Evolutionary conservation across 768 basidiomycete species (phyloP).

Genomic region (Collybiopsis luxurians): DNA sequence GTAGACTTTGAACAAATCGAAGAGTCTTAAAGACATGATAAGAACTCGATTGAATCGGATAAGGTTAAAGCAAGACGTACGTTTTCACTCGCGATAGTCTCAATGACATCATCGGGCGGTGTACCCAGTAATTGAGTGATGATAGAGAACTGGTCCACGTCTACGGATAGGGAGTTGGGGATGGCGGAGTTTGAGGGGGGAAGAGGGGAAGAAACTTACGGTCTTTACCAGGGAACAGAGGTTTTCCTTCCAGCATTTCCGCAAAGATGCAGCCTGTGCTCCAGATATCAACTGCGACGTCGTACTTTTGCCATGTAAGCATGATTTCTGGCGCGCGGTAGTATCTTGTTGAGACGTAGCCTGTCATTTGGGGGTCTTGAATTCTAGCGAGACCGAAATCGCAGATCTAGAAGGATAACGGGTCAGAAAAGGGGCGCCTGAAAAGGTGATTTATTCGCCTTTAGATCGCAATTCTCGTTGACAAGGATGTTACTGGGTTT

Average conservation of each 20-base stretch:
- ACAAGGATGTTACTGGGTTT: slow-evolving; percentile 99
- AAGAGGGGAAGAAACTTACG: slow-evolving; percentile 58
- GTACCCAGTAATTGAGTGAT: slow-evolving; percentile 98
- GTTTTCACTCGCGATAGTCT: slow-evolving; percentile 97
- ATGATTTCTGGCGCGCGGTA: slow-evolving; percentile 99
- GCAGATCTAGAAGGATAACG: slow-evolving; percentile 65
- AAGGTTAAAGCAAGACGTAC: slow-evolving; percentile 41
- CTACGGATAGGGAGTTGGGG: slow-evolving; percentile 38
- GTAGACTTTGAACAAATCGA: slow-evolving; percentile 96
- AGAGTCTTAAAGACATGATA: slow-evolving; percentile 62
- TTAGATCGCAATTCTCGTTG: slow-evolving; percentile 99
- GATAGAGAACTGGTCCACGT: slow-evolving; percentile 99
- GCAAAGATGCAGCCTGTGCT: slow-evolving; percentile 99
- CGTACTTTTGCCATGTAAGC: slow-evolving; percentile 99
- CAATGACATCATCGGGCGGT: slow-evolving; percentile 99
- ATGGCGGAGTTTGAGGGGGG: slow-evolving; percentile 10
- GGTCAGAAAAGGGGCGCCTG: background rate
- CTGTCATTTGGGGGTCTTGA: slow-evolving; percentile 99
- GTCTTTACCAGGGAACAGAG: slow-evolving; percentile 98
- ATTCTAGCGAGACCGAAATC: slow-evolving; percentile 98
- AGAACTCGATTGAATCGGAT: background rate
- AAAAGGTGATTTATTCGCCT: slow-evolving; percentile 47
- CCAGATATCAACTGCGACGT: slow-evolving; percentile 99
- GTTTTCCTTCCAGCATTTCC: slow-evolving; percentile 99
- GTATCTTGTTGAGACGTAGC: slow-evolving; percentile 98